Percentiles rank a stretch among this genome's conserved stretches.
phyloP scores from a whole-genome alignment of 116 monocot species.

The Dioscorea cayenensis region DNA sequence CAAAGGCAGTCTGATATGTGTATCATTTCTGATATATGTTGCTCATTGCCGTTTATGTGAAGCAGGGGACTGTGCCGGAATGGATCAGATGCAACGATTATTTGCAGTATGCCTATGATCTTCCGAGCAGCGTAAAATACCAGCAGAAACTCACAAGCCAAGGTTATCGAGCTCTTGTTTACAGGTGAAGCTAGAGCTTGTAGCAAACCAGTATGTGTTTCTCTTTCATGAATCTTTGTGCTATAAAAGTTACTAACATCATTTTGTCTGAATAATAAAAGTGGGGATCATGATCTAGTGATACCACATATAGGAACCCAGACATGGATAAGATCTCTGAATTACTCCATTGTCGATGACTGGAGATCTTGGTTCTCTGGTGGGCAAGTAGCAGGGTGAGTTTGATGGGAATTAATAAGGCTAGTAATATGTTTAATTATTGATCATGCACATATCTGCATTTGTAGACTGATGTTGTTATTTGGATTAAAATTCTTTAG shows the following conservation, averaged over 20 bases:
- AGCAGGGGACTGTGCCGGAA: conserved; percentile 31
- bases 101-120: conserved; percentile 1
- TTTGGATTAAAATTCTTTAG: conserved; percentile 13
- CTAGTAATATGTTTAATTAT: background rate
- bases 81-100: conserved; percentile 41
- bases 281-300: conserved; percentile 40
- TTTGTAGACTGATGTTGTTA: background rate
- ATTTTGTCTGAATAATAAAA: background rate
- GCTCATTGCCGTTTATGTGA: background rate
- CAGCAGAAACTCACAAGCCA: conserved; percentile 25
- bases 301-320: conserved; percentile 28
- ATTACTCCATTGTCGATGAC: conserved; percentile 16
- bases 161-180: conserved; percentile 45
- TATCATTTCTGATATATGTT: background rate
- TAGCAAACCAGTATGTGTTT: background rate
- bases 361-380: conserved; percentile 33
- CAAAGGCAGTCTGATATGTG: background rate
- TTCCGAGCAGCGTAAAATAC: conserved; percentile 19
- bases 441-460: background rate
- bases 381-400: conserved; percentile 43
- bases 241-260: background rate
- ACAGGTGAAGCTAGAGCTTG: conserved; percentile 26
- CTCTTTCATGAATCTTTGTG: background rate
- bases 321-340: conserved; percentile 39
- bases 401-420: background rate